phyloP scores from a whole-genome alignment of 768 basidiomycete genomes.

The Daedaleopsis nitida region DNA sequence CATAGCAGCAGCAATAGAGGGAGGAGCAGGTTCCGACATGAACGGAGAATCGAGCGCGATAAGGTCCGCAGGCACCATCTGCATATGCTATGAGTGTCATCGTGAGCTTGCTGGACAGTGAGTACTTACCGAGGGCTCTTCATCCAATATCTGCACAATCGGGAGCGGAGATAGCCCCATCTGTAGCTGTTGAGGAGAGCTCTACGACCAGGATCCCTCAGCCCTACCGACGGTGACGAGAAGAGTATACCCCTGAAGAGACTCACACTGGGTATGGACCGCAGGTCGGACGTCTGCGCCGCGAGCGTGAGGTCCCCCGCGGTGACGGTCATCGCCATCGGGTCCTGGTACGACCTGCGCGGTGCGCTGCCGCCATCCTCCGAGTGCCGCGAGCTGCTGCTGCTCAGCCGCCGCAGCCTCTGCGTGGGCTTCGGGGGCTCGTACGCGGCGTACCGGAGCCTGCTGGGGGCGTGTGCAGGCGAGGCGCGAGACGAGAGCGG shows the following conservation, averaged over 20 bases:
- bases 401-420: constrained; percentile 42
- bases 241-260: too few species aligned
- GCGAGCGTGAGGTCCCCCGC: constrained; percentile 50
- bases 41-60: constrained; percentile 78
- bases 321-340: constrained; percentile 33
- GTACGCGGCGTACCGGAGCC: constrained; percentile 72
- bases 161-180: constrained; percentile 11
- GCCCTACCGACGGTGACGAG: constrained; percentile 11
- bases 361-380: constrained; percentile 34
- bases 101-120: neutral
- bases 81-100: neutral
- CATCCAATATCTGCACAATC: constrained; percentile 18
- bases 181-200: constrained; percentile 9
- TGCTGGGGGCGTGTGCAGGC: constrained; percentile 36
- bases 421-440: constrained; percentile 56
- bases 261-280: constrained; percentile 29
- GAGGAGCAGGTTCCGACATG: constrained; percentile 45
- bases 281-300: constrained; percentile 35
- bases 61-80: constrained; percentile 48
- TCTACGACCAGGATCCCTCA: constrained; percentile 1
- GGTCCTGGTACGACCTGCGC: constrained; percentile 26
- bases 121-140: constrained; percentile 19
- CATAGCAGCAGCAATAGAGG: constrained; percentile 1
- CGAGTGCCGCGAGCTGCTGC: constrained; percentile 40
- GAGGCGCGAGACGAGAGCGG: constrained; percentile 27